These are phyloP conservation scores for Aspergillus eucalypticola DNA, from an alignment of 2,329 filamentous ascomycete genomes.

Conservation along the genomic window DNA sequence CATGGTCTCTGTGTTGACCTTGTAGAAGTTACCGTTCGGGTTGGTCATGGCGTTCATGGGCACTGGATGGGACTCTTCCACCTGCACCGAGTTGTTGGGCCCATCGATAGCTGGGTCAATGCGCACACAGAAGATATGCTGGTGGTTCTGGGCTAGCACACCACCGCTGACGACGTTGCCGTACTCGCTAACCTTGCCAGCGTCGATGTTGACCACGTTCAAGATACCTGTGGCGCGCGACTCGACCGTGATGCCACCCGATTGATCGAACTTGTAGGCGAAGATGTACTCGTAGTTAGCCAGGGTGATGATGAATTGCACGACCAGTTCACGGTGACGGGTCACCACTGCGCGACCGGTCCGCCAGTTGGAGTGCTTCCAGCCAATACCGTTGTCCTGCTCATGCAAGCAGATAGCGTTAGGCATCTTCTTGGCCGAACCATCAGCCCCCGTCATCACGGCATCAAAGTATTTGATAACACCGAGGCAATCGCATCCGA, in stretches of 20 bases:
- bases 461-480: conserved; percentile 67
- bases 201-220: conserved; percentile 64
- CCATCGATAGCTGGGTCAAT: conserved; percentile 63
- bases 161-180: conserved; percentile 67
- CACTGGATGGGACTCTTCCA: conserved; percentile 61
- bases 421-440: conserved; percentile 56
- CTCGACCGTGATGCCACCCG: conserved; percentile 63
- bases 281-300: conserved; percentile 49
- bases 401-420: conserved; percentile 68
- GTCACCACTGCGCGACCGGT: conserved; percentile 63
- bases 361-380: conserved; percentile 70
- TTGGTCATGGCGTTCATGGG: conserved; percentile 55
- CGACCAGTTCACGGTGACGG: conserved; percentile 61
- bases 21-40: conserved; percentile 56
- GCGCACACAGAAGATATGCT: conserved; percentile 72
- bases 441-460: conserved; percentile 55
- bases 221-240: conserved; percentile 69
- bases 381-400: conserved; percentile 65
- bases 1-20: conserved; percentile 49
- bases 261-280: conserved; percentile 58
- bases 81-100: conserved; percentile 53
- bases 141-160: conserved; percentile 68
- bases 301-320: conserved; percentile 67
- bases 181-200: conserved; percentile 61
- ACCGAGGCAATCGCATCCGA: conserved; percentile 55